These are phyloP conservation scores for Pelagophyceae sp. DNA, from an alignment of 352 stramenopile genomes.

Conservation along the genomic window DNA sequence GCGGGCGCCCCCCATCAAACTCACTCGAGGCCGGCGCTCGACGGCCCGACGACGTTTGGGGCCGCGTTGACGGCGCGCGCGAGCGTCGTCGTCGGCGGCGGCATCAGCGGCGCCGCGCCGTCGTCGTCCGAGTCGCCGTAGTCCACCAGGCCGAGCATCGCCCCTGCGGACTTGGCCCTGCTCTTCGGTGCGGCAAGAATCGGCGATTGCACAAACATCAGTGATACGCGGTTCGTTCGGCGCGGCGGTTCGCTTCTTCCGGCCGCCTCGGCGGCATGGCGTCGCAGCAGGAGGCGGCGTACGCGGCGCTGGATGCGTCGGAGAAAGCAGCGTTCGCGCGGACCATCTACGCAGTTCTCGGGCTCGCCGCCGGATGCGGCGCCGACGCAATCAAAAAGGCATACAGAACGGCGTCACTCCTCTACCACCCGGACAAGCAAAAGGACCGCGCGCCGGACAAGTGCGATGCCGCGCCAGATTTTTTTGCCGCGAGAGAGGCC, in stretches of 20 bases:
- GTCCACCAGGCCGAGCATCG: too few relatives aligned
- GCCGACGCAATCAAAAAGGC: neutral
- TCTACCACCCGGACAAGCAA: conserved; percentile 17
- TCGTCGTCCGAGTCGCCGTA: conserved; percentile 1
- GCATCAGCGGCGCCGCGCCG: neutral
- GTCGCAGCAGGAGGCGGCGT: neutral
- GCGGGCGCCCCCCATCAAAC: too few relatives aligned
- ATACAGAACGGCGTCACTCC: neutral
- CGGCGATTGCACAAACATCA: neutral
- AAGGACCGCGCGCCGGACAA: neutral
- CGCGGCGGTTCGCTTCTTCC: too few relatives aligned
- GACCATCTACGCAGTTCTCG: conserved; percentile 4
- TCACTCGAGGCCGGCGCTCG: neutral
- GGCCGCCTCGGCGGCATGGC: neutral
- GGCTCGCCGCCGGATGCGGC: neutral
- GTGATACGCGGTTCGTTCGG: neutral
- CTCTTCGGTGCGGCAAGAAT: neutral
- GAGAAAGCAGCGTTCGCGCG: neutral
- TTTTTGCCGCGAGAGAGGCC: too few relatives aligned
- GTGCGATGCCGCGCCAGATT: neutral
- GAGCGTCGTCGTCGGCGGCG: conserved; percentile 7
- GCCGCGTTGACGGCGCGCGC: neutral
- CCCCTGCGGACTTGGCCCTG: too few relatives aligned
- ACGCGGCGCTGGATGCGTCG: neutral
- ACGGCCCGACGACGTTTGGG: neutral